Evolutionary conservation across 2,329 filamentous ascomycete species (phyloP).

Genomic region (Piedraia hortae): DNA sequence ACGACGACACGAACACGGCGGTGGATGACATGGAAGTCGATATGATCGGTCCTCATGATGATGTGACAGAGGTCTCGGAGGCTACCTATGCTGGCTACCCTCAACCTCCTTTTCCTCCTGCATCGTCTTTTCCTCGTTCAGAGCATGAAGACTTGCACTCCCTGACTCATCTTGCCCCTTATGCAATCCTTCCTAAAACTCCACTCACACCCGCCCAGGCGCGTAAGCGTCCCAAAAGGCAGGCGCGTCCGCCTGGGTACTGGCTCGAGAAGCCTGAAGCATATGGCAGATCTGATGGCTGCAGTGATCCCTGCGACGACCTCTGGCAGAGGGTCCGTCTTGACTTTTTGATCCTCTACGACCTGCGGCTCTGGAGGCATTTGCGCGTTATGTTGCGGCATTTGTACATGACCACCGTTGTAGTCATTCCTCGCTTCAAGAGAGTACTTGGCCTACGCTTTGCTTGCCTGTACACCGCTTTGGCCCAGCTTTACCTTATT

Average conservation of each 20-base stretch:
- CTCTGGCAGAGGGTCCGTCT: slow-evolving; percentile 69
- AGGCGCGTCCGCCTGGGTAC: slow-evolving; percentile 44
- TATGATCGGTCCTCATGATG: slow-evolving; percentile 22
- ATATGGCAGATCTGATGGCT: too few species aligned
- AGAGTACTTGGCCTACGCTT: slow-evolving; percentile 78
- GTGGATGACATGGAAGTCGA: slow-evolving; percentile 25
- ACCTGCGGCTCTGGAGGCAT: slow-evolving; percentile 90
- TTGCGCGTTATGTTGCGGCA: slow-evolving; percentile 71
- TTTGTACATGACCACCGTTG: slow-evolving; percentile 86
- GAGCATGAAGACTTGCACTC: too few species aligned
- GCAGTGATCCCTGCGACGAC: slow-evolving; percentile 44
- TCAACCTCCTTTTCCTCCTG: slow-evolving; percentile 31
- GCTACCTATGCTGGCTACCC: slow-evolving; percentile 52
- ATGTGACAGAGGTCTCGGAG: slow-evolving; percentile 47
- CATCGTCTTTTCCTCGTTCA: too few species aligned
- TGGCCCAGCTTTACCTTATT: slow-evolving; percentile 85
- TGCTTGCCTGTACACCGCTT: slow-evolving; percentile 72
- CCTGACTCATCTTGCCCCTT: slow-evolving; percentile 5
- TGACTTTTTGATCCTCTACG: slow-evolving; percentile 85
- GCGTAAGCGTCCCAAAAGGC: slow-evolving; percentile 15
- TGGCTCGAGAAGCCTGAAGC: slow-evolving; percentile 55
- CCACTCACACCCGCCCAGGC: slow-evolving; percentile 21
- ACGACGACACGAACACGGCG: slow-evolving; percentile 12
- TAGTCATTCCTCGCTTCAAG: slow-evolving; percentile 90
- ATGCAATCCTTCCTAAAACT: slow-evolving; percentile 50